These are phyloP conservation scores for Leccinum imitatum DNA, from an alignment of 768 basidiomycete genomes.

Conservation along the genomic window DNA sequence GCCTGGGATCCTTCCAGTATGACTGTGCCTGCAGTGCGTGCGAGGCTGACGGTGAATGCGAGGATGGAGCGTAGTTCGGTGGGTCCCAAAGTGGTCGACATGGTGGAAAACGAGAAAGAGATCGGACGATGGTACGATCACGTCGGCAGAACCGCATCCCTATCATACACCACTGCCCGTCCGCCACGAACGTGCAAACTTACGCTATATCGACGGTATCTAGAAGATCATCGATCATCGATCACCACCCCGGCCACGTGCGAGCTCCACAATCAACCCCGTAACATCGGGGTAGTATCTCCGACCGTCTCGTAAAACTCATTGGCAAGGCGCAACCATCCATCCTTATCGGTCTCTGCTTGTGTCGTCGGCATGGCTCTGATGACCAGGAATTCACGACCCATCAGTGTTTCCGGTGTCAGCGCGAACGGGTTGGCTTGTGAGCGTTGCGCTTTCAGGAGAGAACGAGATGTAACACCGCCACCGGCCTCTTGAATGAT, in stretches of 20 bases:
- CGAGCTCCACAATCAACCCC: background rate
- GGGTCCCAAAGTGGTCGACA: slow-evolving; percentile 35
- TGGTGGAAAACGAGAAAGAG: slow-evolving; percentile 17
- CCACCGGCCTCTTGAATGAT: slow-evolving; percentile 90
- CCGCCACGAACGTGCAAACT: slow-evolving; percentile 9
- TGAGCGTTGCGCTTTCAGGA: slow-evolving; percentile 37
- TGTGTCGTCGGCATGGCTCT: slow-evolving; percentile 60
- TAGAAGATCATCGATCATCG: background rate
- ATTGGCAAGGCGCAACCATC: slow-evolving; percentile 73
- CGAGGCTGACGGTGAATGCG: slow-evolving; percentile 66
- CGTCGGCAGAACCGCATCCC: background rate
- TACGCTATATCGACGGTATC: slow-evolving; percentile 3
- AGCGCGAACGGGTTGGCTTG: slow-evolving; percentile 49
- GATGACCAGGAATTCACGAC: slow-evolving; percentile 77
- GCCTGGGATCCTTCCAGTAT: slow-evolving; percentile 77
- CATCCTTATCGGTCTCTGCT: slow-evolving; percentile 61
- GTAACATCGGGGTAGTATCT: slow-evolving; percentile 53
- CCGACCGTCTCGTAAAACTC: slow-evolving; percentile 83
- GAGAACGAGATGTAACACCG: slow-evolving; percentile 60
- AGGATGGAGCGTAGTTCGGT: slow-evolving; percentile 61
- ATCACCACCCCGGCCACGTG: background rate
- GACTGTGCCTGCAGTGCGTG: slow-evolving; percentile 69
- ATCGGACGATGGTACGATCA: background rate
- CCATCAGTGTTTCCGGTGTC: slow-evolving; percentile 67
- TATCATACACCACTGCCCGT: background rate